Evolutionary conservation across 768 basidiomycete species (phyloP).

Genomic region (Termitomyces sp.): DNA sequence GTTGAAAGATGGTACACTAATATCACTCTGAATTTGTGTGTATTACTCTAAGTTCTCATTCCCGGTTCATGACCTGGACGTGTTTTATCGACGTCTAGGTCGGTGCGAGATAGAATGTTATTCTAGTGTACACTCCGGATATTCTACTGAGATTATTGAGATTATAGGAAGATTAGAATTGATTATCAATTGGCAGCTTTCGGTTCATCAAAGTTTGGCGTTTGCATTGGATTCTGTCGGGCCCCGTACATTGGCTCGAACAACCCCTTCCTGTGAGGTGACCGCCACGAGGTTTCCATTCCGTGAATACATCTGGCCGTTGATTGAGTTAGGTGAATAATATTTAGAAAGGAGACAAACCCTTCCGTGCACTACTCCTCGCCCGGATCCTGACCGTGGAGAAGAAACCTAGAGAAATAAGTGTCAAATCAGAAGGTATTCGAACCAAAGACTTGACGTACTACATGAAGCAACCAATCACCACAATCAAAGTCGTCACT

Average conservation of each 20-base stretch:
- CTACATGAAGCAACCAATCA: conserved; percentile 78
- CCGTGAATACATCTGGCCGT: conserved; percentile 59
- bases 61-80: neutral
- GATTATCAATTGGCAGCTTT: neutral
- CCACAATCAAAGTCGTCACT: conserved; percentile 75
- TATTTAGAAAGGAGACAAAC: conserved; percentile 32
- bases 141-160: neutral
- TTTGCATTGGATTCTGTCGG: conserved; percentile 24
- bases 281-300: conserved; percentile 66
- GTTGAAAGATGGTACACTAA: neutral
- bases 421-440: neutral
- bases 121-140: neutral
- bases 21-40: neutral
- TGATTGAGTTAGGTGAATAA: neutral
- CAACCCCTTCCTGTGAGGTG: conserved; percentile 75
- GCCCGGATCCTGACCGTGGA: conserved; percentile 58
- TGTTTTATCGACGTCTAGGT: no score
- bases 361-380: conserved; percentile 66
- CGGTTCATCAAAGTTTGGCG: conserved; percentile 27
- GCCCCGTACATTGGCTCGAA: conserved; percentile 51
- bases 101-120: no score
- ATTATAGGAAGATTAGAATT: neutral
- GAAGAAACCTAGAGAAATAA: conserved; percentile 47
- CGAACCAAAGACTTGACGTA: conserved; percentile 25
- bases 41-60: neutral